Percentiles rank a stretch among this genome's conserved stretches.
phyloP scores from a whole-genome alignment of 108 stramenopile species.

The Skeletonema tropicum region DNA sequence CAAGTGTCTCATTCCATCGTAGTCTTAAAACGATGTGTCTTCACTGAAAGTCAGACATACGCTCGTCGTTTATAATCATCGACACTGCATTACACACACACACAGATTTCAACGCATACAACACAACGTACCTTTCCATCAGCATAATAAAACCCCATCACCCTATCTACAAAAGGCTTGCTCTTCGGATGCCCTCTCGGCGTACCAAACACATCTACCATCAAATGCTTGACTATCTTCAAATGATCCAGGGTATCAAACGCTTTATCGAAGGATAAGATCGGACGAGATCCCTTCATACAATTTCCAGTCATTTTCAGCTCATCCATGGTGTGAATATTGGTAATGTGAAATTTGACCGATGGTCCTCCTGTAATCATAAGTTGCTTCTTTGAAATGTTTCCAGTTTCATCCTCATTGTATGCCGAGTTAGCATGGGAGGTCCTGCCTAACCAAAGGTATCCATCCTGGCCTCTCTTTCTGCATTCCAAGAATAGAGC shows the following conservation, averaged over 20 bases:
- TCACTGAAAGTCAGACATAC: constrained; percentile 90
- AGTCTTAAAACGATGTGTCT: constrained; percentile 75
- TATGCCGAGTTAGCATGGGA: constrained; percentile 38
- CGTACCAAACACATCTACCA: constrained; percentile 95
- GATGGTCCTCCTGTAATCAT: constrained; percentile 85
- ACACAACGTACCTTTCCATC: constrained; percentile 88
- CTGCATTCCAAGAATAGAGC: constrained; percentile 95
- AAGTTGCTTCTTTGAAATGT: constrained; percentile 21
- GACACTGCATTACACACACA: constrained; percentile 43
- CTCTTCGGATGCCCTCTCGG: constrained; percentile 98
- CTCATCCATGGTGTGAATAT: constrained; percentile 99
- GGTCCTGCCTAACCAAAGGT: constrained; percentile 92
- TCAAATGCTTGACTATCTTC: constrained; percentile 90
- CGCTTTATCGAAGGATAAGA: constrained; percentile 92
- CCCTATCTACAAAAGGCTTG: constrained; percentile 98
- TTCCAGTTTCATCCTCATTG: not conserved
- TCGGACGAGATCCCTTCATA: constrained; percentile 94
- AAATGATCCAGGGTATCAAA: constrained; percentile 77
- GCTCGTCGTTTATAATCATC: constrained; percentile 91
- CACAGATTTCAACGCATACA: not conserved
- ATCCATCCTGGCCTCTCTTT: constrained; percentile 93
- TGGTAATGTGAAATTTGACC: constrained; percentile 94
- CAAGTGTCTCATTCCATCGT: constrained; percentile 90
- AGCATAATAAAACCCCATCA: constrained; percentile 94
- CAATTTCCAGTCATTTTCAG: constrained; percentile 97